Percentiles rank a stretch among this genome's conserved stretches.
These are phyloP conservation scores for Wickerhamiella domercqiae DNA, from an alignment of 805 yeast species.

Conservation along the genomic window DNA sequence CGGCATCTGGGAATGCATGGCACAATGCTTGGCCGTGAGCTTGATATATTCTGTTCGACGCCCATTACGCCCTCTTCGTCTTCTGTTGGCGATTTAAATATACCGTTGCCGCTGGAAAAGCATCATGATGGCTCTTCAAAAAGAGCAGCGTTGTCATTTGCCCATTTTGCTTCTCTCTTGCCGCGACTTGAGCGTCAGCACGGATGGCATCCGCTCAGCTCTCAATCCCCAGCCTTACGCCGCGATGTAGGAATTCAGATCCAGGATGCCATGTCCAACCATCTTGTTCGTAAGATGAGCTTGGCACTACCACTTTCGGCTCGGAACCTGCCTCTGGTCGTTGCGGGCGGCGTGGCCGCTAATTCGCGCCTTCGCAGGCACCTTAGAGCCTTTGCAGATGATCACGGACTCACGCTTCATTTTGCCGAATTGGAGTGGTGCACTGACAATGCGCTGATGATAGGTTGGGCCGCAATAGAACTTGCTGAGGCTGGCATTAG, in stretches of 20 bases:
- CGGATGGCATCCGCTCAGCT: conserved; percentile 9
- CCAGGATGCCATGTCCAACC: conserved; percentile 57
- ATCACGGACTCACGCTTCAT: conserved; percentile 27
- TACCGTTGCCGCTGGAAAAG: conserved; percentile 41
- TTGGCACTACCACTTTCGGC: conserved; percentile 23
- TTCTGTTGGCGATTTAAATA: too few relatives aligned
- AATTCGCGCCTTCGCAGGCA: conserved; percentile 27
- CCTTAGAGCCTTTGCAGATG: conserved; percentile 16
- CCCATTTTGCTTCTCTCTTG: conserved; percentile 52
- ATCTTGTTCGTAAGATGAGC: conserved; percentile 49
- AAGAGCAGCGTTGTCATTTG: conserved; percentile 51
- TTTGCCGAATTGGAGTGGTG: conserved; percentile 64
- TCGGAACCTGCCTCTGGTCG: conserved; percentile 29
- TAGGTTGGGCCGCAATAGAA: conserved; percentile 94
- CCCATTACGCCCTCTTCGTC: too few relatives aligned
- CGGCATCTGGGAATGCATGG: conserved; percentile 69
- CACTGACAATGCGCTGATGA: conserved; percentile 94
- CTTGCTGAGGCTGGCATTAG: conserved; percentile 41
- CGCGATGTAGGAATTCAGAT: conserved; percentile 21
- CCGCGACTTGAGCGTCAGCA: conserved; percentile 20
- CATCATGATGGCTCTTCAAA: conserved; percentile 31
- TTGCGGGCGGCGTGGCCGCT: conserved; percentile 93
- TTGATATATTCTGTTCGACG: conserved; percentile 41
- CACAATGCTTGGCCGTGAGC: conserved; percentile 70
- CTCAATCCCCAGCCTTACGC: conserved; percentile 11